Evolutionary conservation across 2,329 filamentous ascomycete genomes (phyloP), one percentile per base, ranked within the genome.

Genomic region (Diaporthe longicolla): DNA sequence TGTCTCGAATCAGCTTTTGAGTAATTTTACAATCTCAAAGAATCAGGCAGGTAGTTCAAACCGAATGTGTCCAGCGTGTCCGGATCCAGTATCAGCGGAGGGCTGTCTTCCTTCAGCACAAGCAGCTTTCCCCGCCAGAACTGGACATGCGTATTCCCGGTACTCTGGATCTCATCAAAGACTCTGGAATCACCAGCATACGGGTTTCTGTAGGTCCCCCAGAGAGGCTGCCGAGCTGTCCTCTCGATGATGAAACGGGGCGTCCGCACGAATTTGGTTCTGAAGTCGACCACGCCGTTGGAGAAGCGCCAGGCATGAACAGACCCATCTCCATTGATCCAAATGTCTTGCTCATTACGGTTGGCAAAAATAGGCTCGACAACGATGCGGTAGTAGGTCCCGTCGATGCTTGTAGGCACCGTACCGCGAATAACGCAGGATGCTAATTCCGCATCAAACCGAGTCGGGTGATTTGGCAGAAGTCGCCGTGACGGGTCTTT

Each of bases 301-400:
- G 57, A 59, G 57, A 59, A 59, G 57, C 32, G 57, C 57, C 57
- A 59, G 21, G 57, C 57, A 40, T 59, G 57, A 59, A 59, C 35
- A 1, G 32, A 40, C 19, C 57, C 57, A 17, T 59, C 57, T 4
- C 35, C 57, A 15, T 59, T 59, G 7, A 59, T 59, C 57, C 57
- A 59, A 40, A 37, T 59, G 11, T 59, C 57, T 32, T 59, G 57
- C 21, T 59, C 40, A 24, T 59, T 59, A n/a, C 57, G 57, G 35
- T 59, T 59, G 21, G 32, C 57, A 21, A 59, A 59, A 1, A 59
- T 40, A 7, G 57, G 57, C 13, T 59, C 57, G 4, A 37, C n/a
- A 4, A 59, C 35, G 21, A 40, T 37, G 35, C 57, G 35, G 57
- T 59, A 59, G 57, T 40, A 59, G 21, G 57, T 59, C 17, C 57